Conservation (phyloP, 2,329 filamentous ascomycete species). For the Cylindrodendrum hubeiense region DNA sequence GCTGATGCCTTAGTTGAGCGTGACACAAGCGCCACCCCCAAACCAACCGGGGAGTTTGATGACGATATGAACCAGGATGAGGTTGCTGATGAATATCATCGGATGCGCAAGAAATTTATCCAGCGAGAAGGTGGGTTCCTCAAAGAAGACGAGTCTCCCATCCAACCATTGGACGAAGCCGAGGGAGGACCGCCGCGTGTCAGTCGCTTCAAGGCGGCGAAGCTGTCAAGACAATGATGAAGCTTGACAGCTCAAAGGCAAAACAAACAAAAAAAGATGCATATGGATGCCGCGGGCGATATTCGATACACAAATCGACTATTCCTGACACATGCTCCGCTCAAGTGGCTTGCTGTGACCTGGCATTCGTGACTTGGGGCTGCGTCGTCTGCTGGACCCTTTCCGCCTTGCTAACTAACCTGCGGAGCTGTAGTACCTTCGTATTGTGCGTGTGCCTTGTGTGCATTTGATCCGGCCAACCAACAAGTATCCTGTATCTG, state of each 20-base stretch:
- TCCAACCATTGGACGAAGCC: slow-evolving; percentile 76
- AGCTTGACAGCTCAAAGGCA: slow-evolving; percentile 20
- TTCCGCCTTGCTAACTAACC: slow-evolving; percentile 15
- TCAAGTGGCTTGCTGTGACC: slow-evolving; percentile 34
- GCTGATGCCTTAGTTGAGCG: slow-evolving; percentile 72
- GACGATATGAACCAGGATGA: slow-evolving; percentile 78
- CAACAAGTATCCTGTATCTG: too few relatives aligned
- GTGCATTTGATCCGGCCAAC: neutral
- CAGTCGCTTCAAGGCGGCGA: slow-evolving; percentile 81
- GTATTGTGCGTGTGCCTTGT: neutral
- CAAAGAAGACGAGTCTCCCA: slow-evolving; percentile 75
- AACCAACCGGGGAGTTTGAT: slow-evolving; percentile 76
- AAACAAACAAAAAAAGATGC: slow-evolving; percentile 19
- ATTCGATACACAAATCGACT: slow-evolving; percentile 47
- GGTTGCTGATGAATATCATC: slow-evolving; percentile 86
- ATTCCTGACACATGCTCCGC: slow-evolving; percentile 35
- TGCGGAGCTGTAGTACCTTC: neutral
- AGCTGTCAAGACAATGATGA: slow-evolving; percentile 65
- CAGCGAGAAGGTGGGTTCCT: slow-evolving; percentile 86
- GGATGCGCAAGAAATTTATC: slow-evolving; percentile 84
- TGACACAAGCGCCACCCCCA: slow-evolving; percentile 48
- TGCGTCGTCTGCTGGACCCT: slow-evolving; percentile 14
- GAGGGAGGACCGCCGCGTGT: slow-evolving; percentile 73
- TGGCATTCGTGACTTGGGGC: slow-evolving; percentile 33
- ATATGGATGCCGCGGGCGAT: slow-evolving; percentile 30